Evolutionary conservation across 768 basidiomycete genomes (phyloP).

Genomic region (Amanita muscaria): DNA sequence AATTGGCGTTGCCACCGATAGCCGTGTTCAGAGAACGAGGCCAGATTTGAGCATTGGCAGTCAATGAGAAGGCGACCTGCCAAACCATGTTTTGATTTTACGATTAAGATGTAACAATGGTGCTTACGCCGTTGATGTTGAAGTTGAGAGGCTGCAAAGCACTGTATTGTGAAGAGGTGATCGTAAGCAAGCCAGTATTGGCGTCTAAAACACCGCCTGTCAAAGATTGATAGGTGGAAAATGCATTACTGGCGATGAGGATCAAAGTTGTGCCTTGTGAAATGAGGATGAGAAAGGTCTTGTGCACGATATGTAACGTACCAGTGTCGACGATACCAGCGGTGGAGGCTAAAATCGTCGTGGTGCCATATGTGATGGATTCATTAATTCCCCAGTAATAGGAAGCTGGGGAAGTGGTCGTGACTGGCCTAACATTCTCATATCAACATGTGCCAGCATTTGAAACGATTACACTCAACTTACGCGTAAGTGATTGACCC

Average conservation of each 20-base stretch:
- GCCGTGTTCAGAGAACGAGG: conserved; percentile 47
- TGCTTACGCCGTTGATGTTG: conserved; percentile 38
- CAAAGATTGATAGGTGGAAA: conserved; percentile 30
- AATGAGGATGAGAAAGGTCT: neutral
- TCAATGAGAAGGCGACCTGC: conserved; percentile 39
- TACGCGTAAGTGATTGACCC: conserved; percentile 36
- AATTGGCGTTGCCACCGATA: conserved; percentile 42
- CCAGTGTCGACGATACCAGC: conserved; percentile 58
- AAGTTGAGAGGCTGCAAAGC: conserved; percentile 51
- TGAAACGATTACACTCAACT: conserved; percentile 7
- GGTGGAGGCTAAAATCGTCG: conserved; percentile 33
- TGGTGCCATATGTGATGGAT: conserved; percentile 41
- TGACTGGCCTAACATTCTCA: conserved; percentile 20
- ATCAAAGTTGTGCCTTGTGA: conserved; percentile 39
- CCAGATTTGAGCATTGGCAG: conserved; percentile 63
- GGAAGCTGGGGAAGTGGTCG: conserved; percentile 34
- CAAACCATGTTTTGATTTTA: conserved; percentile 22
- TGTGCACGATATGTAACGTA: conserved; percentile 6
- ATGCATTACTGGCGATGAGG: conserved; percentile 38
- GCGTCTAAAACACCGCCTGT: conserved; percentile 36
- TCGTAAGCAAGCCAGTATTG: conserved; percentile 40
- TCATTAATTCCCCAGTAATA: conserved; percentile 57
- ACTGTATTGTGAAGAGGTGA: conserved; percentile 42
- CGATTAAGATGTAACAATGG: conserved; percentile 8
- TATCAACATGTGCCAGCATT: neutral